Evolutionary conservation across 2,329 filamentous ascomycete species (phyloP).

Genomic region (Penicillium sp.): DNA sequence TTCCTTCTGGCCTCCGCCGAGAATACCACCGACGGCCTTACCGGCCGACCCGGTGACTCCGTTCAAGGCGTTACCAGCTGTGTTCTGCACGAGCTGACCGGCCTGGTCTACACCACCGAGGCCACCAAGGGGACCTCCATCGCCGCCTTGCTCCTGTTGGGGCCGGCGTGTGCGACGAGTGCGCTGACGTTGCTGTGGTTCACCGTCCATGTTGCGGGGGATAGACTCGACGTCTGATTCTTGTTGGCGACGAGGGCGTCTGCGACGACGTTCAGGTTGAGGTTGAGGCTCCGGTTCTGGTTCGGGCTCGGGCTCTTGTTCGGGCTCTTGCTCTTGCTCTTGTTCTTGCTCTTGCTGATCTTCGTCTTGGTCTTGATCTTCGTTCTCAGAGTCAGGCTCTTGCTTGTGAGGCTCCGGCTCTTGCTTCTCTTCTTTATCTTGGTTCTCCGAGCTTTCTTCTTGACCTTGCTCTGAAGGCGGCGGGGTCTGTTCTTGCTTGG

Average conservation of each 20-base stretch:
- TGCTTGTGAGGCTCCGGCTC: conserved; percentile 17
- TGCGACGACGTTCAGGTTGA: conserved; percentile 40
- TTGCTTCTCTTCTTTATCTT: conserved; percentile 6
- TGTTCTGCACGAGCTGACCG: conserved; percentile 53
- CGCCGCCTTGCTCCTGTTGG: conserved; percentile 46
- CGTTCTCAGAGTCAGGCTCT: conserved; percentile 15
- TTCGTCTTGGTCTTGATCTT: conserved; percentile 46
- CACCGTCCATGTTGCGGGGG: conserved; percentile 52
- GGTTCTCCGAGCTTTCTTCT: conserved; percentile 14
- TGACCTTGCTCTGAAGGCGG: conserved; percentile 24
- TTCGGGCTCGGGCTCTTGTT: conserved; percentile 26
- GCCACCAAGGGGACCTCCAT: conserved; percentile 42
- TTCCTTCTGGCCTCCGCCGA: conserved; percentile 35
- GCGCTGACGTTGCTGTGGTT: conserved; percentile 47
- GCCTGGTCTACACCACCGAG: conserved; percentile 59
- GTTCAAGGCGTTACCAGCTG: conserved; percentile 47
- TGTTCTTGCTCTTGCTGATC: conserved; percentile 34
- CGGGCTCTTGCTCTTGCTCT: conserved; percentile 42
- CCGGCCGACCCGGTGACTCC: conserved; percentile 40
- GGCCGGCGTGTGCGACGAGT: conserved; percentile 55
- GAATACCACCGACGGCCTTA: conserved; percentile 42
- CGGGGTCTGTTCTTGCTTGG: conserved; percentile 24
- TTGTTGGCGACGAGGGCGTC: conserved; percentile 22
- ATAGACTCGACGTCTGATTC: conserved; percentile 54
- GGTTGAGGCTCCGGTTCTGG: conserved; percentile 31